These are phyloP conservation scores for Moniliella sp. DNA, from an alignment of 1,284 basidiomycete genomes.

Conservation along the genomic window DNA sequence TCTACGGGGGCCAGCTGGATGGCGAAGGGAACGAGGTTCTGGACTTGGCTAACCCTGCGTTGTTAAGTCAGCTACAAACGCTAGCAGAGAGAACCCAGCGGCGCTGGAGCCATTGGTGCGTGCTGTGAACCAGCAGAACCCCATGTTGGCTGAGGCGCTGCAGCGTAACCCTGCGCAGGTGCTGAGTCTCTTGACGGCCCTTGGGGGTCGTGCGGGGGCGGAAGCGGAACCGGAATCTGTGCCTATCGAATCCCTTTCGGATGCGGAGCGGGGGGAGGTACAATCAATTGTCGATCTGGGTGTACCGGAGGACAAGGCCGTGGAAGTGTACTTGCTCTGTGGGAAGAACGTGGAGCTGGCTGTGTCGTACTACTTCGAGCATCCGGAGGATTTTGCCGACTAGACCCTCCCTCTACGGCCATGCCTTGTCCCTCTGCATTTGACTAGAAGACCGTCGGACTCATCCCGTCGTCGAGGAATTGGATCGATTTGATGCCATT, in stretches of 20 bases:
- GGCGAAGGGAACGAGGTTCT: conserved; percentile 20
- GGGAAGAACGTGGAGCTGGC: conserved; percentile 22
- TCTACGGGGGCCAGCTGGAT: conserved; percentile 15
- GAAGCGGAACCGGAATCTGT: background rate
- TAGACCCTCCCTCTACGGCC: too few relatives aligned
- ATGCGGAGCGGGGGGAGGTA: conserved; percentile 17
- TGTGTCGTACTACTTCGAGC: background rate
- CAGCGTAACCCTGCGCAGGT: conserved; percentile 27
- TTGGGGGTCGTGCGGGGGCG: conserved; percentile 1
- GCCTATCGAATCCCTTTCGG: conserved; percentile 4
- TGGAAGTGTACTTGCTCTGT: conserved; percentile 30
- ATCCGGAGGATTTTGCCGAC: background rate
- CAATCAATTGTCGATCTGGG: conserved; percentile 29
- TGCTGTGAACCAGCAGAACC: conserved; percentile 29
- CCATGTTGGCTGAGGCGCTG: conserved; percentile 26
- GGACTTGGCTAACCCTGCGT: conserved; percentile 28
- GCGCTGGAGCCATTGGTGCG: conserved; percentile 28
- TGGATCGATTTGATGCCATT: too few relatives aligned
- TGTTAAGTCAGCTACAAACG: conserved; percentile 25
- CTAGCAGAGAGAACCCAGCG: conserved; percentile 28
- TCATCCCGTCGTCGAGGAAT: too few relatives aligned
- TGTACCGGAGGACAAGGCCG: conserved; percentile 25
- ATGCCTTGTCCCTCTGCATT: too few relatives aligned
- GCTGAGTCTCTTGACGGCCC: conserved; percentile 11
- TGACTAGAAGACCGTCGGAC: too few relatives aligned